Evolutionary conservation across 345 rosid genomes (phyloP).

Genomic region (Arabis alpina): DNA sequence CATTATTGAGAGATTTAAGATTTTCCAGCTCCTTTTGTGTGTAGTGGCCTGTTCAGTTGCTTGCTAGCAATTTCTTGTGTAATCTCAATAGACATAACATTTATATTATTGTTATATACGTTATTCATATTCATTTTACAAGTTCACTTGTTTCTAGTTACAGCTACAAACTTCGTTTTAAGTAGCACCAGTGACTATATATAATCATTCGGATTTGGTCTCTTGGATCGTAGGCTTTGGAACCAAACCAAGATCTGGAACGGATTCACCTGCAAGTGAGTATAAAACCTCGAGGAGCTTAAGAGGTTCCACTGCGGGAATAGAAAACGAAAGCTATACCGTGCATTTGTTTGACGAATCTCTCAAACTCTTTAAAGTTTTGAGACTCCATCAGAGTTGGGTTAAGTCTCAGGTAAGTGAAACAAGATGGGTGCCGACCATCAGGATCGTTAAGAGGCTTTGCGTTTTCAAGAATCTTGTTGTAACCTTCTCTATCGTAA

Average conservation of each 20-base stretch:
- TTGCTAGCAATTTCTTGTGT: slow-evolving; percentile 14
- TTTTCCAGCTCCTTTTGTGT: slow-evolving; percentile 24
- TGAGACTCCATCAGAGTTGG: slow-evolving; percentile 57
- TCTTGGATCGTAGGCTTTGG: slow-evolving; percentile 21
- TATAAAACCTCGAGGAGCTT: neutral
- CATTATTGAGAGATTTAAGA: slow-evolving; percentile 22
- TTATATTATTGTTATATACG: slow-evolving; percentile 10
- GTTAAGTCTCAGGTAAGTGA: slow-evolving; percentile 84
- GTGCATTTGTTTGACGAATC: slow-evolving; percentile 90
- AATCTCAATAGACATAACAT: neutral
- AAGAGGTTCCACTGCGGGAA: too few species aligned
- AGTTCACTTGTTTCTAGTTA: slow-evolving; percentile 15
- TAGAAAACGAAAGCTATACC: slow-evolving; percentile 48
- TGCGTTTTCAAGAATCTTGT: slow-evolving; percentile 84
- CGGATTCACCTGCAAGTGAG: slow-evolving; percentile 52
- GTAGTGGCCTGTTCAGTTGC: slow-evolving; percentile 12
- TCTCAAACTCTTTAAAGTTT: slow-evolving; percentile 78
- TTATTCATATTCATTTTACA: slow-evolving; percentile 30
- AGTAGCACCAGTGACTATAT: neutral
- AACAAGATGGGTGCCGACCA: slow-evolving; percentile 83
- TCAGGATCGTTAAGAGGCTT: slow-evolving; percentile 87
- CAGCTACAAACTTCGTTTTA: neutral
- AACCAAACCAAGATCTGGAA: slow-evolving; percentile 45
- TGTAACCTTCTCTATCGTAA: slow-evolving; percentile 79
- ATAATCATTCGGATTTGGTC: slow-evolving; percentile 27